Base-by-base conservation (phyloP, 371 early-diverging fungal species). In the Lichtheimia hyalospora region DNA sequence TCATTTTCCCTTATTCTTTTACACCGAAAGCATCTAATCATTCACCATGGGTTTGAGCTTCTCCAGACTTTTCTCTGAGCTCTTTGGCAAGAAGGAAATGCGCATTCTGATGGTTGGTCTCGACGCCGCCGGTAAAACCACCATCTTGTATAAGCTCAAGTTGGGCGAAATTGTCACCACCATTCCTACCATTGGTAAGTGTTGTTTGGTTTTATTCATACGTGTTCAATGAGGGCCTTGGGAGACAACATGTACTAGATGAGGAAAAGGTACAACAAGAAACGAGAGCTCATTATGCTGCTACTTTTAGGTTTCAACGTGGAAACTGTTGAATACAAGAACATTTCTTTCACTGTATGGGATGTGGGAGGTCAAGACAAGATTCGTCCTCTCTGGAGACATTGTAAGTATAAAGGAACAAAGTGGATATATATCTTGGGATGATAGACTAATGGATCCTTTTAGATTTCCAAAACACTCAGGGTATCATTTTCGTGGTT, bases 71-170 rank as follows among this genome's bases (percentile, higher is more conserved):
- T 77, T 77, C 49, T 54, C 67, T 57, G 73, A 72, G 51, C 81
- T 81, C 55, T 81, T 77, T 50, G 94, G 96, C 62, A 88, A 90
- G 68, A 93, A 89, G 79, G 97, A 99, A 69, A 91, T 96, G 66
- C 93, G 97, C 65, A 97, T 99, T 64, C 83, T 99, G 56, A 96
- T 99, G 74, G 89, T 99, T 16, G 99, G 98, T 49, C 85, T 96
- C 54, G 96, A 96, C 81, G 96, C 94, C 14, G 98, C 99, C 18
- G 99, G 99, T 69, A 99, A 99, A 77, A 99, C 99, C 15, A 97
- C 99, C 68, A 95, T 99, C 75, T 83, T 97, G 68, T 97, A 93
- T 71, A 85, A 77, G 68, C 70, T 80, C 58, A 77, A 93, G 81
- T 81, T 92, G 57, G 97, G 96, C 61, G 97, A 98, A 79, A 94